Conservation (phyloP, 78 protist species). For the Dictyostelium firmibasis region DNA sequence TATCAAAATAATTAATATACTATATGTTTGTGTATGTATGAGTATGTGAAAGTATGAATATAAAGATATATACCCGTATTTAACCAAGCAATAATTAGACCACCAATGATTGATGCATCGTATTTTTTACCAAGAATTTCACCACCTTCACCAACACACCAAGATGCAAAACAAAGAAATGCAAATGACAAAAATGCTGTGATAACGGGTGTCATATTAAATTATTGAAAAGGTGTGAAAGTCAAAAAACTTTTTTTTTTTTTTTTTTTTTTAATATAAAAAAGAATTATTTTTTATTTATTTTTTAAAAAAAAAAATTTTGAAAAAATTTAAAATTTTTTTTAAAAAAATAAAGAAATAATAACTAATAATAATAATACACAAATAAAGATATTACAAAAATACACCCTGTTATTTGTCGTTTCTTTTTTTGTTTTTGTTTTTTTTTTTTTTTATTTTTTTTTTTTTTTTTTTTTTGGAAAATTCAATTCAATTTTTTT, state of each 20-base stretch:
- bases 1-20: neutral
- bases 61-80: conserved; percentile 69
- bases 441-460: no score
- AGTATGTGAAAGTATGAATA: neutral
- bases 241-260: neutral
- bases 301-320: neutral
- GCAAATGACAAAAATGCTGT: conserved; percentile 33
- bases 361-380: no score
- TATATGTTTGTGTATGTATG: neutral
- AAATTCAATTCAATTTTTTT: no score
- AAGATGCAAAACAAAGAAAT: conserved; percentile 75
- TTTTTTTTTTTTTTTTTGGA: no score
- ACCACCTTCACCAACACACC: conserved; percentile 89
- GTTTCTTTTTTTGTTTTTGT: no score
- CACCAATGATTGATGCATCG: conserved; percentile 89
- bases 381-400: no score
- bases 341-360: no score
- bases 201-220: neutral
- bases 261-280: neutral
- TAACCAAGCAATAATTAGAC: conserved; percentile 86
- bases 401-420: no score
- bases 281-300: no score
- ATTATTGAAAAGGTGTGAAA: neutral
- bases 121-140: conserved; percentile 86
- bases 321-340: neutral